Evolutionary conservation across 164 flowering plant species (phyloP), one percentile per base, ranked within the genome.

Genomic region (Houttuynia cordata): DNA sequence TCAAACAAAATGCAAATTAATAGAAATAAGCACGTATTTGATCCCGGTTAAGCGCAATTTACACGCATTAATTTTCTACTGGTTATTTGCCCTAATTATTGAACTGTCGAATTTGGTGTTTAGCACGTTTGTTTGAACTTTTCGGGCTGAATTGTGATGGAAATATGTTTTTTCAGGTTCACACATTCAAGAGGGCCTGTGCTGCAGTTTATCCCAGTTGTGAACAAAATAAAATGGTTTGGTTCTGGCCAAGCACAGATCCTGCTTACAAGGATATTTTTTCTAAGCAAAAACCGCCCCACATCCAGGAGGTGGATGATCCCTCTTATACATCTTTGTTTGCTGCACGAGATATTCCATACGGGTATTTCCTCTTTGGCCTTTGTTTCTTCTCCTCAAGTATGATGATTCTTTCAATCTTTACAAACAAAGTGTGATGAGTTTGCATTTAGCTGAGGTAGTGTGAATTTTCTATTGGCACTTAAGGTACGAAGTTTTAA

Each of bases 231-330:
- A 79, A 71, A 14, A 87, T 92, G 58, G 81, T 92, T 51, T 92
- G 98, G 98, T 89, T 92, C 77, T 92, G 96, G 98, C 94, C 97
- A 37, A 89, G 75, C 61, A 60, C 79, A 25, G 92, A 82, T 64
- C 84, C 90, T 42, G 76, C 68, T 37, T 82, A 66, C 69, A 80
- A 79, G 70, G 82, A 87, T 71, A 82, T 92, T 47, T 53, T 73
- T 10, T 21, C 39, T 49, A 73, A 70, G 71, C 72, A 80, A 69
- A 79, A 76, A 54, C 98, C 98, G 25, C 93, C 92, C 7, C 78
- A 68, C 60, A 78, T 92, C 20, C 78, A 86, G 24, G 88, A 85
- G 75, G 55, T 92, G 58, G 96, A 92, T 61, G 96, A 92, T 57
- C 91, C 96, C n/a, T 84, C 96, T 9, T 89, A 54, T 65, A 58